These are phyloP conservation scores for Hypoxylon rubiginosum DNA, from an alignment of 2,329 filamentous ascomycete genomes.

Conservation along the genomic window DNA sequence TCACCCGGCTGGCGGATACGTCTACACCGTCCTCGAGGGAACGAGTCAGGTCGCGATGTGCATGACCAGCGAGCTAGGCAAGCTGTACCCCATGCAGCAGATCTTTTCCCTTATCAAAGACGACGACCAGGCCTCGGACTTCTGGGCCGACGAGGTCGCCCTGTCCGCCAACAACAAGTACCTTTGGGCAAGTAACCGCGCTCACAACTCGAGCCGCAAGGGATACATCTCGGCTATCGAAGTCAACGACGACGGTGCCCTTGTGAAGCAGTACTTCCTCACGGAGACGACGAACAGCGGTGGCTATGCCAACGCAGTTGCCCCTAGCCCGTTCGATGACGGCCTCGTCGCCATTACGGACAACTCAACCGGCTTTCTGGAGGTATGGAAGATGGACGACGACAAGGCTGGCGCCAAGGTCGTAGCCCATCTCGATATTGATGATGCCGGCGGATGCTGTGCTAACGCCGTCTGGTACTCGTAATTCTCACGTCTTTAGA, in stretches of 20 bases:
- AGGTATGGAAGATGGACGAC: conserved; percentile 52
- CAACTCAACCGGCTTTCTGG: conserved; percentile 52
- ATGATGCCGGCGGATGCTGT: conserved; percentile 45
- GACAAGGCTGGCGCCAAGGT: conserved; percentile 18
- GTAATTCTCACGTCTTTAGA: not conserved
- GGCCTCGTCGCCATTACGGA: conserved; percentile 53
- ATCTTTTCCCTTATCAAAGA: conserved; percentile 45
- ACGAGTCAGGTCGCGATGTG: conserved; percentile 44
- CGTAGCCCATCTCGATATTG: conserved; percentile 44
- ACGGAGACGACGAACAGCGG: conserved; percentile 51
- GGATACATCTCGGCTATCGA: conserved; percentile 55
- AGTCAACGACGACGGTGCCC: conserved; percentile 47
- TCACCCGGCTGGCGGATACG: conserved; percentile 45
- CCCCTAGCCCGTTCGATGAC: conserved; percentile 52
- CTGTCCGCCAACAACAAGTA: conserved; percentile 47
- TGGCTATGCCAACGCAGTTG: conserved; percentile 53
- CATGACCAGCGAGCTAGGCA: conserved; percentile 22
- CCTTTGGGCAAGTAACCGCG: conserved; percentile 52
- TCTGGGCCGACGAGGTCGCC: conserved; percentile 53
- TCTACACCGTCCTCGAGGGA: conserved; percentile 49
- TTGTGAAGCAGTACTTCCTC: conserved; percentile 51
- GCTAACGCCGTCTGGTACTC: conserved; percentile 48
- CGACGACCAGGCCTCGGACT: conserved; percentile 41
- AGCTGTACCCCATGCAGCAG: conserved; percentile 22
- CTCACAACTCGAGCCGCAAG: conserved; percentile 27